Conservation (phyloP, 805 yeast genomes). For the Candida dendrica region DNA sequence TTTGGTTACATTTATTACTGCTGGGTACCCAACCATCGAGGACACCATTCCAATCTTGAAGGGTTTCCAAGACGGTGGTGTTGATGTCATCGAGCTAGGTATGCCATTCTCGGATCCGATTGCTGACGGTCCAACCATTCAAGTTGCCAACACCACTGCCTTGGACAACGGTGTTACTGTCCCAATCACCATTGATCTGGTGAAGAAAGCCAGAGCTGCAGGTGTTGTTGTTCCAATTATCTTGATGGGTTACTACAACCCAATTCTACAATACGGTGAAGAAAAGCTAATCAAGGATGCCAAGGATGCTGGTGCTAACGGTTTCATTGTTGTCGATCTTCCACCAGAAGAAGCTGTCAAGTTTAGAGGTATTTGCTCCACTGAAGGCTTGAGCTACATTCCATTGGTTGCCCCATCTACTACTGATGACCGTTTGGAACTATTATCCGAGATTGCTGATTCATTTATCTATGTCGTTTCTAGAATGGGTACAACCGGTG, state of each 20-base stretch:
- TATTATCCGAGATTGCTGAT: slow-evolving; percentile 82
- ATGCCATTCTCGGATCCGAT: slow-evolving; percentile 97
- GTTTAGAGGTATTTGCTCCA: slow-evolving; percentile 66
- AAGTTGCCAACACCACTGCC: slow-evolving; percentile 78
- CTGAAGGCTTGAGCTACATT: slow-evolving; percentile 69
- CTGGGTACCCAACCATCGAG: slow-evolving; percentile 84
- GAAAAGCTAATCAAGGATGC: slow-evolving; percentile 70
- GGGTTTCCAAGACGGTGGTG: slow-evolving; percentile 93
- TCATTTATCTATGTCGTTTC: slow-evolving; percentile 95
- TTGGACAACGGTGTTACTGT: slow-evolving; percentile 78
- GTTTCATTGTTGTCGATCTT: slow-evolving; percentile 87
- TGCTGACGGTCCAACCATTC: slow-evolving; percentile 98
- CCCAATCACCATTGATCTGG: slow-evolving; percentile 58
- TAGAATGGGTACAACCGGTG: slow-evolving; percentile 97
- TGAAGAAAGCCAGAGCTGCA: slow-evolving; percentile 63
- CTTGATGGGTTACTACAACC: slow-evolving; percentile 97
- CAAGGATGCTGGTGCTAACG: slow-evolving; percentile 88
- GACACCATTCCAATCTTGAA: slow-evolving; percentile 82
- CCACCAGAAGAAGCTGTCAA: slow-evolving; percentile 97
- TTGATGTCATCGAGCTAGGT: slow-evolving; percentile 90
- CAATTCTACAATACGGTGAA: slow-evolving; percentile 86
- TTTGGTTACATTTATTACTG: slow-evolving; percentile 86
- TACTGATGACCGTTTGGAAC: slow-evolving; percentile 76
- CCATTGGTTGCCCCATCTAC: slow-evolving; percentile 98
- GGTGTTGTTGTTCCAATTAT: slow-evolving; percentile 89